Base-by-base conservation (phyloP, 2,329 filamentous ascomycete genomes). In the Lasiodiplodia sp. region DNA sequence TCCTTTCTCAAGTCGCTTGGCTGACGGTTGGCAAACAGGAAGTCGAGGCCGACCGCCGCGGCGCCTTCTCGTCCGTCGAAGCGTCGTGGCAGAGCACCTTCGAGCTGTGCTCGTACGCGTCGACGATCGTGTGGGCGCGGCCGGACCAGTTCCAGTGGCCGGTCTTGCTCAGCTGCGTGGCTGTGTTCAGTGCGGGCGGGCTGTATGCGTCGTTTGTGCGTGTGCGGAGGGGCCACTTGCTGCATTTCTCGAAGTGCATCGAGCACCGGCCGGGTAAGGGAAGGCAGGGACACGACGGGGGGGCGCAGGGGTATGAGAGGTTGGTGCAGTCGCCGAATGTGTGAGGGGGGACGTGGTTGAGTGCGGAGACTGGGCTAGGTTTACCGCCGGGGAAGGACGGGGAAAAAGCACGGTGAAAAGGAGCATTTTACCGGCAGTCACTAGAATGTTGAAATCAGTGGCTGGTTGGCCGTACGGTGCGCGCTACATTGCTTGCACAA, bases 1-100 rank as follows among this genome's bases (percentile, higher is more conserved):
- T 4, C 28, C 1, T 28, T n/a, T n/a, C n/a, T n/a, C n/a, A n/a
- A n/a, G n/a, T n/a, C n/a, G n/a, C n/a, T n/a, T n/a, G n/a, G n/a
- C n/a, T n/a, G n/a, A n/a, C n/a, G n/a, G n/a, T n/a, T n/a, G n/a
- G n/a, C n/a, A n/a, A 31, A 37, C 55, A 77, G 72, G 74, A 82
- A 25, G 80, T 82, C 1, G 73, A 75, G 0, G 77, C 79, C 57
- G 49, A 71, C 0, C 69, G 71, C 10, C 86, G 92, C n/a, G 91
- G 90, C 0, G 80, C 84, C 0, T 94, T 94, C 72, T 93, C 91
- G 0, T 82, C 90, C 0, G 85, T 88, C 8, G 92, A 94, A 76
- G 86, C 88, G 10, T 85, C 88, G 0, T 83, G 89, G 49, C 91
- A 94, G 75, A 93, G 89, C 70, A 72, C 87, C 0, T 93, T 92